These are phyloP conservation scores for Kurtzmaniella fragi DNA, from an alignment of 805 yeast genomes.

Conservation along the genomic window DNA sequence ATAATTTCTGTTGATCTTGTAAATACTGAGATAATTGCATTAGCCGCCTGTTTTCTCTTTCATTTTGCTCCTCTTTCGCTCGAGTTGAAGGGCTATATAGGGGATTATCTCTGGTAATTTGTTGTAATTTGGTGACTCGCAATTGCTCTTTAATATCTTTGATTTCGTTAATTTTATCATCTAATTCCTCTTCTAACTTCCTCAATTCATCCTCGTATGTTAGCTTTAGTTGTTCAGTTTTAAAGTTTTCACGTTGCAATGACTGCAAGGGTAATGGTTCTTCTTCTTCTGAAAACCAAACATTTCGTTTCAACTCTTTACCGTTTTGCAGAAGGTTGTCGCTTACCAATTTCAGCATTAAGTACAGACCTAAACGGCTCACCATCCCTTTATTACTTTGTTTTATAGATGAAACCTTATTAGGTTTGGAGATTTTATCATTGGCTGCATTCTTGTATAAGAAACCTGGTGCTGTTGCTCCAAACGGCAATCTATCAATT, in stretches of 20 bases:
- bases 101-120: neutral
- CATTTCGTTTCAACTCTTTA: neutral
- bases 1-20: constrained; percentile 2
- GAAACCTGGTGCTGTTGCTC: neutral
- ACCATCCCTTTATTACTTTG: neutral
- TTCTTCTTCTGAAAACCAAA: neutral
- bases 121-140: neutral
- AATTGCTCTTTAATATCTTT: neutral
- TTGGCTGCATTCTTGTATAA: constrained; percentile 1
- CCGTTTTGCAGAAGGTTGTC: neutral
- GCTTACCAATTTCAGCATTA: neutral
- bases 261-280: neutral
- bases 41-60: neutral
- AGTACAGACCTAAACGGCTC: neutral
- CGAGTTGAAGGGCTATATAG: too few species aligned
- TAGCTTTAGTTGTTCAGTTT: constrained; percentile 1
- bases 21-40: constrained; percentile 5
- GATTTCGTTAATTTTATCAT: constrained; percentile 1
- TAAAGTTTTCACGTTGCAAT: neutral
- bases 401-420: neutral
- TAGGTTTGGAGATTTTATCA: neutral
- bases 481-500: constrained; percentile 11
- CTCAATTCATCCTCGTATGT: constrained; percentile 2
- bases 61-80: neutral
- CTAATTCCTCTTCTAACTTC: constrained; percentile 3